These are phyloP conservation scores for Lindgomyces ingoldianus DNA, from an alignment of 495 filamentous ascomycete genomes.

Conservation along the genomic window DNA sequence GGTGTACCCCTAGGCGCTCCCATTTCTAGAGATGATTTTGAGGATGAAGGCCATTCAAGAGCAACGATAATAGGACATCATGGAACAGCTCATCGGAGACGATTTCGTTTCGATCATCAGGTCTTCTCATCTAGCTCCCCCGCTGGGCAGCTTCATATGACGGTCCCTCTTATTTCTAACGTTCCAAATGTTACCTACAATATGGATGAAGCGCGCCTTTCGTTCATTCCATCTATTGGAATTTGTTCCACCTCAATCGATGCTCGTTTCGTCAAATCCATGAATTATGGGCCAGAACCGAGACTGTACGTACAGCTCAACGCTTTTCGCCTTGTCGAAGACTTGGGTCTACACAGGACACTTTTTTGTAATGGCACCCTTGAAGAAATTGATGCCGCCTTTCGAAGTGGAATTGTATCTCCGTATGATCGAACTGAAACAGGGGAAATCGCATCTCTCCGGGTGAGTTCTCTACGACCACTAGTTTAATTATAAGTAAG, in stretches of 20 bases:
- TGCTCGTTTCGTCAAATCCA: not conserved
- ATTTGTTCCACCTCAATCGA: not conserved
- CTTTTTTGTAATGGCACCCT: not conserved
- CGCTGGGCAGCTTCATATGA: not conserved
- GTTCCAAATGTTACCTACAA: not conserved
- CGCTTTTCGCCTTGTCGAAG: not conserved
- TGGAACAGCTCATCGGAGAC: too few species aligned
- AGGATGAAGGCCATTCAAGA: not conserved
- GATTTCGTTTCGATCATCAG: not conserved
- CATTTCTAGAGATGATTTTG: not conserved
- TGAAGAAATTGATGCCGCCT: not conserved
- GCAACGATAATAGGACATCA: too few species aligned
- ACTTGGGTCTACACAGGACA: not conserved
- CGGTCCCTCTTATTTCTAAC: not conserved
- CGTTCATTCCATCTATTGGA: not conserved
- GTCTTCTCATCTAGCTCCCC: not conserved
- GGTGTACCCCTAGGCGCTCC: not conserved
- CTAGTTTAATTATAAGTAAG: not conserved
- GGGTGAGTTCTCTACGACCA: too few species aligned
- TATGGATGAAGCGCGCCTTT: not conserved
- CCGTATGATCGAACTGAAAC: not conserved
- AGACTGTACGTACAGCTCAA: not conserved
- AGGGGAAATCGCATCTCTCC: too few species aligned
- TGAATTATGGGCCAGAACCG: too few species aligned
- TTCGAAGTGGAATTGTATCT: not conserved